These are phyloP conservation scores for Xylaria sp. DNA, from an alignment of 2,329 filamentous ascomycete species.

Conservation along the genomic window DNA sequence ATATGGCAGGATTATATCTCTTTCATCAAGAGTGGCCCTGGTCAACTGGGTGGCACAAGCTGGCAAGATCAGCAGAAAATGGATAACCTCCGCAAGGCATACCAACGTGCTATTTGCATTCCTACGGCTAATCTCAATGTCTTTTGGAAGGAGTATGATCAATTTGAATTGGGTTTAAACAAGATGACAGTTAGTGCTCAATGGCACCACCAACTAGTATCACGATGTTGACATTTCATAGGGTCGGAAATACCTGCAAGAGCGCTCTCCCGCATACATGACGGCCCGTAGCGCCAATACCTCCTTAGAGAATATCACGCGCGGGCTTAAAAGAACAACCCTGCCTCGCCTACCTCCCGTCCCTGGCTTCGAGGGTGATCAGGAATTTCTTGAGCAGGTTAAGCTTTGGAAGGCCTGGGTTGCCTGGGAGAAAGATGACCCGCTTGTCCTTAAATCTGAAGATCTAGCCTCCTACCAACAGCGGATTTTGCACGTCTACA, in stretches of 20 bases:
- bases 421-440: constrained; percentile 93
- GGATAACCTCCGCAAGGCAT: constrained; percentile 90
- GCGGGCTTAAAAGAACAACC: constrained; percentile 78
- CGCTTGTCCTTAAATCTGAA: constrained; percentile 84
- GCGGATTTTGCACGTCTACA: constrained; percentile 89
- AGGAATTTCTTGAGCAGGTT: constrained; percentile 85
- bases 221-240: constrained; percentile 51
- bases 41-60: constrained; percentile 81
- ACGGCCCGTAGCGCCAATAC: constrained; percentile 91
- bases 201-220: constrained; percentile 16
- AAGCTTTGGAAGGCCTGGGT: constrained; percentile 95
- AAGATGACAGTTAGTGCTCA: constrained; percentile 78
- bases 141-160: constrained; percentile 97
- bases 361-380: constrained; percentile 85
- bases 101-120: constrained; percentile 87
- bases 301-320: constrained; percentile 87
- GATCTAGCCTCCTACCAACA: constrained; percentile 79
- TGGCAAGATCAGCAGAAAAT: constrained; percentile 99
- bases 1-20: constrained; percentile 97
- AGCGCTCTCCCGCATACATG: constrained; percentile 94
- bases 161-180: constrained; percentile 93
- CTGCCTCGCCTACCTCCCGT: constrained; percentile 84
- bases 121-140: constrained; percentile 85
- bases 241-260: constrained; percentile 94
- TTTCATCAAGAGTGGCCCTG: constrained; percentile 89